These are phyloP conservation scores for Thymus quinquecostatus DNA, from an alignment of 257 asterid species.

Conservation along the genomic window DNA sequence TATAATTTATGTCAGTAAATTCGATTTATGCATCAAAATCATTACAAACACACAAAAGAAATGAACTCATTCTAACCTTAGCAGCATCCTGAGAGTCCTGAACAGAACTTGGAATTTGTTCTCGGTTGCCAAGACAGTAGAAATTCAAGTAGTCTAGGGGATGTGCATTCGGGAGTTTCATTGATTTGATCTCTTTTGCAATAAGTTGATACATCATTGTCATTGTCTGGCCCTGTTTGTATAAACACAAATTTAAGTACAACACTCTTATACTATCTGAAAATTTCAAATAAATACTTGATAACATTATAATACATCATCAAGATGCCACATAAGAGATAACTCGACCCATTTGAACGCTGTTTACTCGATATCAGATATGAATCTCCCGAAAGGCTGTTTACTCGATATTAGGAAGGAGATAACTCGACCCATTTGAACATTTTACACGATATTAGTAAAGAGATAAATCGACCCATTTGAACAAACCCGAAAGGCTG, in stretches of 20 bases:
- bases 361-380: neutral
- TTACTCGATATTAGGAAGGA: neutral
- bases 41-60: conserved; percentile 19
- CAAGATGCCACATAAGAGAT: conserved; percentile 8
- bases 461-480: conserved; percentile 6
- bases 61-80: conserved; percentile 52
- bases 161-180: conserved; percentile 56
- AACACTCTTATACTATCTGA: conserved; percentile 13
- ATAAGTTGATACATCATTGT: conserved; percentile 78
- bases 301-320: conserved; percentile 2
- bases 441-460: neutral
- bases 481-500: conserved; percentile 16
- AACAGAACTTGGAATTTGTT: conserved; percentile 44
- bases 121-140: conserved; percentile 91
- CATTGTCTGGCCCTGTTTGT: conserved; percentile 73
- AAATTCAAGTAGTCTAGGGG: conserved; percentile 85
- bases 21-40: neutral
- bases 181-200: conserved; percentile 69
- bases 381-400: too few species aligned
- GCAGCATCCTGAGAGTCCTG: conserved; percentile 52
- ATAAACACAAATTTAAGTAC: conserved; percentile 27
- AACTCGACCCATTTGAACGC: conserved; percentile 14
- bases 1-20: conserved; percentile 6
- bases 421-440: conserved; percentile 18
- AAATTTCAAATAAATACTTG: neutral